Base-by-base conservation (phyloP, 345 rosid species). In the Eucalyptus urophylla region DNA sequence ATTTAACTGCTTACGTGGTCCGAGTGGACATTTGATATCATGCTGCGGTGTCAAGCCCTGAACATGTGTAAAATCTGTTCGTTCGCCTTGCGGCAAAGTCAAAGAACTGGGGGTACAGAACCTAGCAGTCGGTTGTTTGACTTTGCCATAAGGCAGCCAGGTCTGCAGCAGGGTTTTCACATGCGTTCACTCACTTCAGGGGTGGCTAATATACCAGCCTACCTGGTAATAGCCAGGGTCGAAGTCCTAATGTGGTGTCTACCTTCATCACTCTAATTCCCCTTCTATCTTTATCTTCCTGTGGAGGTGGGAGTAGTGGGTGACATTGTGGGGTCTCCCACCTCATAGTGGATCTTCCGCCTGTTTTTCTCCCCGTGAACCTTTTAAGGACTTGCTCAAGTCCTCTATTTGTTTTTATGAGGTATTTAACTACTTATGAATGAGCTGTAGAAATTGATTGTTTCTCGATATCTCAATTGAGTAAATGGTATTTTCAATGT, bases 321-420 rank as follows among this genome's bases (percentile, higher is more conserved):
- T 19, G 56, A 53, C 24, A 53, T 3, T 1, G 10, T 0, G 0
- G 9, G 56, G 24, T 53, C 22, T 17, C 24, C 4, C 4, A 53
- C 24, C 24, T 0, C 56, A 17, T 17, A 1, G 24, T 0, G 2
- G 24, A 19, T 19, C 58, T 19, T 0, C 58, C 0, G 1, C 1
- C 10, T 53, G 0, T 53, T 53, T 50, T 53, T 49, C n/a, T 21
- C 1, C 2, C 10, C 24, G 3, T 53, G 0, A 53, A 10, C 10
- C 24, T 53, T 53, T 19, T 53, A 7, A 53, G 2, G 58, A 53
- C 24, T 53, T 53, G 58, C 10, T 53, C 2, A 53, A 53, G 24
- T 19, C 24, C 24, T 53, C 24, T 53, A 0, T 53, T 40, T 40
- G 43, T 40, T 53, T 53, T 53, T 53, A 7, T 53, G 58, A 53